Conservation (phyloP, 1,284 basidiomycete genomes). For the Hymenochaete sp. region DNA sequence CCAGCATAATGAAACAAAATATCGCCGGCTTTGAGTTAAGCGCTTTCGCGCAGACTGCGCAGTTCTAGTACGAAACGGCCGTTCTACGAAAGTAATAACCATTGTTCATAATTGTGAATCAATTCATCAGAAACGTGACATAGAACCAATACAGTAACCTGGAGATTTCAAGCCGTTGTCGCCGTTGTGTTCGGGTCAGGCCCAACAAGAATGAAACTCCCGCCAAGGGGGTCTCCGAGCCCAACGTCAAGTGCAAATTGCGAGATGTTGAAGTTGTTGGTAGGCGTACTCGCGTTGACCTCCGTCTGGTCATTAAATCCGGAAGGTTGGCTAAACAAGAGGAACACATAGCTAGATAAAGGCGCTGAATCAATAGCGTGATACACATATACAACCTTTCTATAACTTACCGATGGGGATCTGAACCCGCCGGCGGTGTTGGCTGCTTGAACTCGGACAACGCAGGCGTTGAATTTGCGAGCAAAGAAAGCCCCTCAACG, state of each 20-base stretch:
- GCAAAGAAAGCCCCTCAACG: slow-evolving; percentile 18
- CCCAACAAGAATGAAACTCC: slow-evolving; percentile 27
- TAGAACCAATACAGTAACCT: too few species aligned
- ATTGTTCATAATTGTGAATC: too few species aligned
- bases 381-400: neutral
- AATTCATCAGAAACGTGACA: too few species aligned
- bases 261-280: slow-evolving; percentile 26
- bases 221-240: slow-evolving; percentile 26
- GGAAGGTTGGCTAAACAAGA: slow-evolving; percentile 25
- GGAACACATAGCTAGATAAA: slow-evolving; percentile 22
- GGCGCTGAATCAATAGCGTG: neutral
- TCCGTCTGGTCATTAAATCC: slow-evolving; percentile 23
- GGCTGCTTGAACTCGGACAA: slow-evolving; percentile 33
- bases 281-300: slow-evolving; percentile 22
- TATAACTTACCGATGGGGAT: slow-evolving; percentile 37
- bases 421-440: slow-evolving; percentile 36
- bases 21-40: too few species aligned
- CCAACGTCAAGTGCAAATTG: slow-evolving; percentile 24
- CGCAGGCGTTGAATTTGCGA: slow-evolving; percentile 34
- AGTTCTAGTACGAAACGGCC: too few species aligned
- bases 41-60: too few species aligned
- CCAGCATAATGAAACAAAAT: too few species aligned
- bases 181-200: slow-evolving; percentile 11
- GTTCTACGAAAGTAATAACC: too few species aligned
- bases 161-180: too few species aligned